Conservation (phyloP, 2,329 filamentous ascomycete species). For the Beauveria bassiana region DNA sequence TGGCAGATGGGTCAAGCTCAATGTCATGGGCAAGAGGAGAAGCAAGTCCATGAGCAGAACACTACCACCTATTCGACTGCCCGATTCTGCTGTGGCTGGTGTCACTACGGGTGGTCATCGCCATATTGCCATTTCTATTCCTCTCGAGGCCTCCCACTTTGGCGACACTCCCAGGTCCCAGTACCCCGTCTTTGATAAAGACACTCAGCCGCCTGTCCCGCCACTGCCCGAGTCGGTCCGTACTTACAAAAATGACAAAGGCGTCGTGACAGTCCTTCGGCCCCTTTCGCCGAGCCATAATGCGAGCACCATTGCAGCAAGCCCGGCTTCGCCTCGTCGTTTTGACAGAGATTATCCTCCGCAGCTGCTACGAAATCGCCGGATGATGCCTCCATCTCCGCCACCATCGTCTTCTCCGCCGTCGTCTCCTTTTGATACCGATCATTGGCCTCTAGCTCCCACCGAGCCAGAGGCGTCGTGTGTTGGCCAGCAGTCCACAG, state of each 20-base stretch:
- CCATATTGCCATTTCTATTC: conserved; percentile 55
- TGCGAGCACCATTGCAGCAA: conserved; percentile 9
- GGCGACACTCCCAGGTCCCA: conserved; percentile 25
- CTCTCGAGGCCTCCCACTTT: conserved; percentile 40
- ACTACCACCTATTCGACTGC: conserved; percentile 32
- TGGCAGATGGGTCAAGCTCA: conserved; percentile 33
- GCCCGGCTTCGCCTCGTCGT: conserved; percentile 4
- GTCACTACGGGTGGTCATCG: conserved; percentile 45
- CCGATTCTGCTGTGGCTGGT: conserved; percentile 48
- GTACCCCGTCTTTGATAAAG: conserved; percentile 22
- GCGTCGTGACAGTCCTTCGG: conserved; percentile 28
- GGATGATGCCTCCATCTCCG: conserved; percentile 1
- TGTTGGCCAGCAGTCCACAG: neutral
- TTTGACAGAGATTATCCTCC: conserved; percentile 6
- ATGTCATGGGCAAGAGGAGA: conserved; percentile 28
- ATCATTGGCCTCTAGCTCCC: neutral
- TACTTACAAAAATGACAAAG: conserved; percentile 27
- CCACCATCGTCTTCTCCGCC: conserved; percentile 1
- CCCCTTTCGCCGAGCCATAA: conserved; percentile 22
- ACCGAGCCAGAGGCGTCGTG: neutral
- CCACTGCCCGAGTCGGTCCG: conserved; percentile 19
- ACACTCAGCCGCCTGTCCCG: conserved; percentile 1
- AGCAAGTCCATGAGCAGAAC: conserved; percentile 27
- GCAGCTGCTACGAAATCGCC: conserved; percentile 4
- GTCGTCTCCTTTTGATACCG: neutral